A percentile compares a stretch with the other conserved stretches of the same genome.
These are phyloP conservation scores for Gossypium stocksii DNA, from an alignment of 345 rosid species.

Conservation along the genomic window DNA sequence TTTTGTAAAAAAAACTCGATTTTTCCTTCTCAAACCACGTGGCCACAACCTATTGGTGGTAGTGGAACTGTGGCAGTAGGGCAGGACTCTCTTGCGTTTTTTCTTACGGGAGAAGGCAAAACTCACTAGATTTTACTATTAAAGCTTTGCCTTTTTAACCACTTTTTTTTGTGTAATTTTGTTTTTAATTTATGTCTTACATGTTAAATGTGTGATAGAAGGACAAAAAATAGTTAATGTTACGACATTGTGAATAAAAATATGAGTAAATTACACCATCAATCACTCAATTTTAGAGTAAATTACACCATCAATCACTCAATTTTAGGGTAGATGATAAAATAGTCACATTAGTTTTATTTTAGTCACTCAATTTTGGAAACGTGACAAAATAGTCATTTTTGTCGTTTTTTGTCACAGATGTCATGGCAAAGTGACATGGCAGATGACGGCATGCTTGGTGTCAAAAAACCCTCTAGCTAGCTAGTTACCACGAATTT, in stretches of 20 bases:
- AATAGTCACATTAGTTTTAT: too few relatives aligned
- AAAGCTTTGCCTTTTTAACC: background rate
- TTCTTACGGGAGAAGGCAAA: background rate
- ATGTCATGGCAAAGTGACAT: fast-evolving
- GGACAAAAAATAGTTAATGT: background rate
- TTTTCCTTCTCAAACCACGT: background rate
- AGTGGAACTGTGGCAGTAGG: background rate
- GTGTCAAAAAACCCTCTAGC: background rate
- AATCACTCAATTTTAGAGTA: fast-evolving
- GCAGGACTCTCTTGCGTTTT: slow-evolving; percentile 7
- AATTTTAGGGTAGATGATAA: too few relatives aligned
- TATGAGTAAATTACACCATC: fast-evolving
- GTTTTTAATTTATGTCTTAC: background rate
- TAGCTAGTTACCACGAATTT: too few relatives aligned
- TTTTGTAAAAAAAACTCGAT: too few relatives aligned
- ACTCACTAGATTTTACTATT: background rate
- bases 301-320: too few relatives aligned
- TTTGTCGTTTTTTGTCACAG: fast-evolving
- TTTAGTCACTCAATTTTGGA: too few relatives aligned
- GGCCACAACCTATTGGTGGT: background rate
- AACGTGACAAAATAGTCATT: fast-evolving
- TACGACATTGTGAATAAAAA: too few relatives aligned
- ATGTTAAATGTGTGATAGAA: slow-evolving; percentile 13
- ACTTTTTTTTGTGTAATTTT: background rate
- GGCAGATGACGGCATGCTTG: too few relatives aligned